These are phyloP conservation scores for Salix udensis DNA, from an alignment of 345 rosid genomes.

Conservation along the genomic window DNA sequence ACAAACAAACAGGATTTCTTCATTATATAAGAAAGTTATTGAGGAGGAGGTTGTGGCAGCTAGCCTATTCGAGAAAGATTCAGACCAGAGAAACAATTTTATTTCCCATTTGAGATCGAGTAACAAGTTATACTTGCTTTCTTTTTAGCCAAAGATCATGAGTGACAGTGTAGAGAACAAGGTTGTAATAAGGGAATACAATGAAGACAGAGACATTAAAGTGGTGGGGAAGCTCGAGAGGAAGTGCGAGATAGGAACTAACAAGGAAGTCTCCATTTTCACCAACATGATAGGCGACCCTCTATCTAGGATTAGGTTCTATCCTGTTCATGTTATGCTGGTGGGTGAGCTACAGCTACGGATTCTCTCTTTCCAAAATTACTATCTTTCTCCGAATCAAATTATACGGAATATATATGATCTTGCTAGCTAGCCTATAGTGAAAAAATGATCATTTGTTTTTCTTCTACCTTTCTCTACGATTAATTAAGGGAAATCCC, in stretches of 20 bases:
- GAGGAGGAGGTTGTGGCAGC: constrained; percentile 12
- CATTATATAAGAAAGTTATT: background rate
- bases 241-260: constrained; percentile 39
- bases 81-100: background rate
- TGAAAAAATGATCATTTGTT: background rate
- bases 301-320: constrained; percentile 48
- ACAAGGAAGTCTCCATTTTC: constrained; percentile 40
- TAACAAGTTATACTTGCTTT: background rate
- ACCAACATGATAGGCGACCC: constrained; percentile 45
- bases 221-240: constrained; percentile 57
- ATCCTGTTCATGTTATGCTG: constrained; percentile 50
- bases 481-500: background rate
- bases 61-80: constrained; percentile 24
- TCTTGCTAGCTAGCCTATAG: no score
- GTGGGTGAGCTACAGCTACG: constrained; percentile 26
- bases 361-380: background rate
- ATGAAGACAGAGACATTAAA: constrained; percentile 35
- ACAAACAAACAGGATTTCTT: background rate
- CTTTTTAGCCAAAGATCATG: constrained; percentile 15
- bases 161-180: constrained; percentile 24
- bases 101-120: background rate
- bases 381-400: background rate
- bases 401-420: background rate
- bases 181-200: constrained; percentile 43
- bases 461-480: background rate